phyloP scores from a whole-genome alignment of 352 stramenopile genomes.

The Globisporangium solare region DNA sequence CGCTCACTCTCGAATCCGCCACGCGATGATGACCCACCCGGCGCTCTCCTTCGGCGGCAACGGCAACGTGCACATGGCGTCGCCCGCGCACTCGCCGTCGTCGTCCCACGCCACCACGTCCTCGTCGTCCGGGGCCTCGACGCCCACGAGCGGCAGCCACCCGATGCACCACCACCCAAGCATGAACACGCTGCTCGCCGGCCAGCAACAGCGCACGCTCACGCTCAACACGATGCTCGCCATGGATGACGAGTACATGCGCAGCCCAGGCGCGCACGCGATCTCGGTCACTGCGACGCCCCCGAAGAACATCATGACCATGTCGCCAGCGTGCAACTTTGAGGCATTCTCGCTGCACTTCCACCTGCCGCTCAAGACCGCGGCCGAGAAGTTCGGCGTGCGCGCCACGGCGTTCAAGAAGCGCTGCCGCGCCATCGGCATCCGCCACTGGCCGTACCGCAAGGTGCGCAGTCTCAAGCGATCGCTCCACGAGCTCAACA shows the following conservation, averaged over 20 bases:
- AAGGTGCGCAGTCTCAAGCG: slow-evolving; percentile 72
- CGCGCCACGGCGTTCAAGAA: slow-evolving; percentile 77
- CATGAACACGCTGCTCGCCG: background rate
- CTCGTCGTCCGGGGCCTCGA: slow-evolving; percentile 3
- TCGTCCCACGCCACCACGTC: slow-evolving; percentile 7
- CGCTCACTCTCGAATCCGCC: background rate
- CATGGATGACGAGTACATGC: slow-evolving; percentile 36
- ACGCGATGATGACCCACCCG: background rate
- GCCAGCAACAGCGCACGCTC: slow-evolving; percentile 3
- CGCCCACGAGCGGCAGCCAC: slow-evolving; percentile 1
- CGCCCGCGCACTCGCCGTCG: slow-evolving; percentile 2
- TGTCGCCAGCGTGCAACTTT: slow-evolving; percentile 64
- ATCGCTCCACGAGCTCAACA: slow-evolving; percentile 54
- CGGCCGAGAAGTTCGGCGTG: slow-evolving; percentile 71
- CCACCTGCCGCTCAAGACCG: slow-evolving; percentile 59
- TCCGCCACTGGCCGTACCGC: slow-evolving; percentile 67
- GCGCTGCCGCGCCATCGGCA: slow-evolving; percentile 60
- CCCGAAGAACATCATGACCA: slow-evolving; percentile 36
- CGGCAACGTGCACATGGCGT: background rate
- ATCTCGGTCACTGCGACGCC: slow-evolving; percentile 23
- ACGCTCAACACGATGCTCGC: slow-evolving; percentile 28
- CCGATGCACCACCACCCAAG: slow-evolving; percentile 1
- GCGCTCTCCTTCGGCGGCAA: background rate
- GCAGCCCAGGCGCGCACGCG: slow-evolving; percentile 17
- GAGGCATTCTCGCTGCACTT: slow-evolving; percentile 66